Conservation (phyloP, 148 eudicot species). For the Talinum fruticosum region DNA sequence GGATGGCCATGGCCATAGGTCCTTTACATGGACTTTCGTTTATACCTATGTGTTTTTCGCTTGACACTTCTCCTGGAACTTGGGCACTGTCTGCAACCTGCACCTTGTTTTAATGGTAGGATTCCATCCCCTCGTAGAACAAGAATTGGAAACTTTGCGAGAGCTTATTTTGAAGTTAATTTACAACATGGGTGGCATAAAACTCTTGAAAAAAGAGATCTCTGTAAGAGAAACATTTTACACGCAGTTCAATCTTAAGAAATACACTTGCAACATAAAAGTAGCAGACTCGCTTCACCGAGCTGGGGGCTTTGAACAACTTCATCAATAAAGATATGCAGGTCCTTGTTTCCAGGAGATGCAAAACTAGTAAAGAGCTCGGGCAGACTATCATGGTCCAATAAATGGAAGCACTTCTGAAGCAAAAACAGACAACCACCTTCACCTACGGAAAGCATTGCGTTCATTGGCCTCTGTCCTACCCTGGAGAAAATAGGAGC, state of each 20-base stretch:
- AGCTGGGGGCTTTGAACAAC: neutral
- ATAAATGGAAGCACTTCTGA: neutral
- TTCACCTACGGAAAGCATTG: slow-evolving; percentile 82
- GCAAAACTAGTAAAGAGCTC: no score
- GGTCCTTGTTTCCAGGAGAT: neutral
- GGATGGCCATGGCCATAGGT: no score
- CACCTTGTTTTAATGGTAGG: neutral
- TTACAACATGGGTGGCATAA: neutral
- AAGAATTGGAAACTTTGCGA: neutral
- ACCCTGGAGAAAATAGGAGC: slow-evolving; percentile 77
- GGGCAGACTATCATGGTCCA: no score
- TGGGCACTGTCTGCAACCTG: neutral
- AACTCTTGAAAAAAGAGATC: neutral
- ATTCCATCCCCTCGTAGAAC: neutral
- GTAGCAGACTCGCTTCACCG: neutral
- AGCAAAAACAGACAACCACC: neutral
- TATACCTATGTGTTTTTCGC: no score
- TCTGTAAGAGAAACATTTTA: neutral
- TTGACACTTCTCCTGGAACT: neutral
- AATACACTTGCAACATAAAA: neutral
- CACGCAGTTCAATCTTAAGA: neutral
- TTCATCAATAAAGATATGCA: neutral
- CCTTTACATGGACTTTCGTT: no score
- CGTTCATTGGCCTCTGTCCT: slow-evolving; percentile 54
- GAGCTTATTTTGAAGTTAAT: neutral